A percentile compares a stretch with the other conserved stretches of the same genome.
phyloP scores from a whole-genome alignment of 208 protist genomes.

The Crithidia expoeki region DNA sequence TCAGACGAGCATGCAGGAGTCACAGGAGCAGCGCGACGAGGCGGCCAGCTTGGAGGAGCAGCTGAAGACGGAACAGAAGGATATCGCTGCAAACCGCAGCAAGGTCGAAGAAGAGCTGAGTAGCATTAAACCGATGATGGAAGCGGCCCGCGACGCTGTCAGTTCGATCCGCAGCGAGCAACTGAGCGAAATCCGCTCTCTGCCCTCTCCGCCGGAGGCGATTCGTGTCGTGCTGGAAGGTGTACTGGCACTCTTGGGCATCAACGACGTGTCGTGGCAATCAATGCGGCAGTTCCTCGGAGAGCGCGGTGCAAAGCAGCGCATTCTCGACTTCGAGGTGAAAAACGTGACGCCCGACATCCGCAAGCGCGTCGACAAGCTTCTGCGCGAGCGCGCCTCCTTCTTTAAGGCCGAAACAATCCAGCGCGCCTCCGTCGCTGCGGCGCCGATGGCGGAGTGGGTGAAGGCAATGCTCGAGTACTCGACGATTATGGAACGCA shows the following conservation, averaged over 20 bases:
- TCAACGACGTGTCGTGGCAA: constrained; percentile 95
- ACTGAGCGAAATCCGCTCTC: constrained; percentile 95
- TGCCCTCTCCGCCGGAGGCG: constrained; percentile 94
- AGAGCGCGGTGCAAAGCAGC: constrained; percentile 91
- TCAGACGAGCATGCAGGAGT: constrained; percentile 94
- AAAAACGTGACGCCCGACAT: constrained; percentile 85
- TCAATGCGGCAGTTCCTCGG: constrained; percentile 96
- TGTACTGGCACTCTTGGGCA: constrained; percentile 96
- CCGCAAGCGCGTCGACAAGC: constrained; percentile 81
- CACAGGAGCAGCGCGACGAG: constrained; percentile 91
- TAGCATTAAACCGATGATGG: constrained; percentile 94
- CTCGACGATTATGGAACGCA: constrained; percentile 93
- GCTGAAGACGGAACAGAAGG: constrained; percentile 91
- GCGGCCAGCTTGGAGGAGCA: constrained; percentile 86
- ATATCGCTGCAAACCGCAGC: constrained; percentile 75
- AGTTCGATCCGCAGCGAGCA: constrained; percentile 92
- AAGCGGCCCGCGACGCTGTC: constrained; percentile 94
- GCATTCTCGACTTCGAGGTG: constrained; percentile 97
- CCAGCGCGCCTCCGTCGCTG: constrained; percentile 90
- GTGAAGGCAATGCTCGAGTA: constrained; percentile 97
- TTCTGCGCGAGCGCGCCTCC: constrained; percentile 84
- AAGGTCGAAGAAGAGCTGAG: constrained; percentile 93
- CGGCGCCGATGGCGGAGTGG: constrained; percentile 97
- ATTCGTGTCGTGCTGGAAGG: constrained; percentile 96
- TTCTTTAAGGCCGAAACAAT: constrained; percentile 96